Evolutionary conservation across 1,284 basidiomycete species (phyloP), one percentile per base, ranked within the genome.

Genomic region (Inonotus hispidus): DNA sequence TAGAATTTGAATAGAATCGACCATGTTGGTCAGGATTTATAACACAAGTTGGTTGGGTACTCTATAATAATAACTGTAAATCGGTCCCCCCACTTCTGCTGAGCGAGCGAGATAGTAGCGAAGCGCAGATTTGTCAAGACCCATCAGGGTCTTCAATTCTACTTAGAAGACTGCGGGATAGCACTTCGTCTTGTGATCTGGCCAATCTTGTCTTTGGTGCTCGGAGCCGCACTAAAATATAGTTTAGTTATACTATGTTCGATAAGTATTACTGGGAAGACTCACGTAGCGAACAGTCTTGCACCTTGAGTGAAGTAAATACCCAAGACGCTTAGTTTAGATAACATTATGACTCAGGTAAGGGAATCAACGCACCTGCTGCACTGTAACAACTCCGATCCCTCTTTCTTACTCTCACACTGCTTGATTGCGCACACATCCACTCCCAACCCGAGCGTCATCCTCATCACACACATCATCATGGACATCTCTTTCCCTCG

Each of bases 201-300:
- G 47, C 76, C 76, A 77, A 23, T 71, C 70, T 58, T 71, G 65
- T 58, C 68, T 74, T 59, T 78, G 75, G 64, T 77, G 76, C 32
- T 62, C 59, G 32, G 62, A 53, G 21, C 72, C 70, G 55, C 75
- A 77, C 75, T 77, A 58, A 2, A 35, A 47, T 27, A 56, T 35
- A 41, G 27, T 52, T 63, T 35, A 21, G n/a, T n/a, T n/a, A 52
- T 16, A 58, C 53, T 53, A 43, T 53, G 29, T 23, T 53, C 50
- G 29, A 23, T 46, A 39, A 35, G 29, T 5, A 14, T 3, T 3
- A 54, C 23, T 6, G 47, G 53, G 25, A 56, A 60, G 43, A 46
- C 74, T 71, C 67, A 76, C 75, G 65, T 77, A 77, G 29, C 76
- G 71, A 13, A 70, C 71, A 1, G 71, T 68, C 64, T 74, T 77